Evolutionary conservation across 176 grass and related monocot species (phyloP).

Genomic region (Cocos nucifera): DNA sequence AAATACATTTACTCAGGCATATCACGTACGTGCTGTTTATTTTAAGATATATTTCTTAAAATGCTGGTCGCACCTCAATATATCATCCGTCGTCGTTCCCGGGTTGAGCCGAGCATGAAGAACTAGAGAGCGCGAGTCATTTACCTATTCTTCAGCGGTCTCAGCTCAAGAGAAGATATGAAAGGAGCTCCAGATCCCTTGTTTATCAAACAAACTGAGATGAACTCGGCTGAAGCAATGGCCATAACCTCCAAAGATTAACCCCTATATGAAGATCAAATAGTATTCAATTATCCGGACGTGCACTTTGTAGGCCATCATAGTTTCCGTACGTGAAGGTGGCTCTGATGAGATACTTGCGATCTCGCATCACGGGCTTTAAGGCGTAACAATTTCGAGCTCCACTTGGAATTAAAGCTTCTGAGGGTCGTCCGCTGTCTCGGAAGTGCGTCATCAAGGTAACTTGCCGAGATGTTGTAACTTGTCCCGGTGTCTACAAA

Average conservation of each 20-base stretch:
- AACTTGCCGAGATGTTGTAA: constrained; percentile 27
- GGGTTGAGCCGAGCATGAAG: constrained; percentile 17
- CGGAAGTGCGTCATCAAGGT: not conserved
- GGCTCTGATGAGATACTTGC: constrained; percentile 3
- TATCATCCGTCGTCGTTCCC: constrained; percentile 6
- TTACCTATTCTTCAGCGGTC: constrained; percentile 31
- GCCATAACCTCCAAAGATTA: constrained; percentile 32
- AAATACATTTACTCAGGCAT: too few species aligned
- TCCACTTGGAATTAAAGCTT: constrained; percentile 43
- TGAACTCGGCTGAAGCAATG: constrained; percentile 8
- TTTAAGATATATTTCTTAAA: too few species aligned
- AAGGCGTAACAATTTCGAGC: constrained; percentile 6
- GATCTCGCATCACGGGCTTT: not conserved
- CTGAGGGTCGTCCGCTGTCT: constrained; percentile 14
- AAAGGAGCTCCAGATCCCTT: constrained; percentile 52
- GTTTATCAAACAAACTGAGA: constrained; percentile 44
- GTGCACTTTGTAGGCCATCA: not conserved
- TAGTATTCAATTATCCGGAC: not conserved
- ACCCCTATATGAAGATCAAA: constrained; percentile 14
- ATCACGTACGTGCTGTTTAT: too few species aligned
- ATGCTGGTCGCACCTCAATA: too few species aligned
- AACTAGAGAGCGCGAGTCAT: constrained; percentile 18
- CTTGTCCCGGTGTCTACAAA: constrained; percentile 25
- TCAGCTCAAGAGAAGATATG: constrained; percentile 42
- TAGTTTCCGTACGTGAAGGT: constrained; percentile 15